A percentile compares a stretch with the other conserved stretches of the same genome.
phyloP scores from a whole-genome alignment of 768 basidiomycete genomes.

The Mrakia blollopis region DNA sequence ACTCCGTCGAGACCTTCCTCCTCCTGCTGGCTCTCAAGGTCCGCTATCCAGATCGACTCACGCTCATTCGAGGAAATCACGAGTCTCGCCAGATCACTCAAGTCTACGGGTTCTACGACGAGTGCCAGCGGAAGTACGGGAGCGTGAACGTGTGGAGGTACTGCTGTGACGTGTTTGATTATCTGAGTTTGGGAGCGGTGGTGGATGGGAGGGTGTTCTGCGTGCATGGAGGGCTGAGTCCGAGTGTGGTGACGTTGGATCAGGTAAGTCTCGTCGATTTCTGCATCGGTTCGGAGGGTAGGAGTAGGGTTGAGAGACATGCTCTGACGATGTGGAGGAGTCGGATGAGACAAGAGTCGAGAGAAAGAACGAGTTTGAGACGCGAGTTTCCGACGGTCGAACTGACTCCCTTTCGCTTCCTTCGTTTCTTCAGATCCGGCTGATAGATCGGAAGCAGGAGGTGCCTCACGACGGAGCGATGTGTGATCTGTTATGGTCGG shows the following conservation, averaged over 20 bases:
- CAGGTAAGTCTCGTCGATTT: constrained; percentile 41
- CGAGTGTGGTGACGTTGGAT: constrained; percentile 98
- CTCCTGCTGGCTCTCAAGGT: constrained; percentile 96
- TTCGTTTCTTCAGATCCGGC: constrained; percentile 61
- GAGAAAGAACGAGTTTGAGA: neutral
- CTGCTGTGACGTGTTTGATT: constrained; percentile 98
- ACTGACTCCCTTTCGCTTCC: neutral
- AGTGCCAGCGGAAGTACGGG: constrained; percentile 98
- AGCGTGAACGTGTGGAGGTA: constrained; percentile 99
- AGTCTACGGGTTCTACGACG: constrained; percentile 99
- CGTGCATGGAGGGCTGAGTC: constrained; percentile 92
- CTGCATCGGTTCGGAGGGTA: neutral
- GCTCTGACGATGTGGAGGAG: neutral
- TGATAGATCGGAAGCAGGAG: constrained; percentile 98
- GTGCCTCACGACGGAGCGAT: constrained; percentile 99
- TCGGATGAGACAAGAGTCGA: neutral
- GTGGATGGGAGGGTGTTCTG: constrained; percentile 97
- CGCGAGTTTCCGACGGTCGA: neutral
- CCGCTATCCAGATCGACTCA: constrained; percentile 95
- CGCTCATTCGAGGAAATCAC: constrained; percentile 85
- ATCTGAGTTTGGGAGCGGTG: constrained; percentile 90
- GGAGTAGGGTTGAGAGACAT: neutral
- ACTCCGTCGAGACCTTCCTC: constrained; percentile 96
- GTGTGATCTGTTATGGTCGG: constrained; percentile 99
- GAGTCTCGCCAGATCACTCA: constrained; percentile 99